These are phyloP conservation scores for Mycosarcoma maydis DNA, from an alignment of 1,284 basidiomycete species.

Conservation along the genomic window DNA sequence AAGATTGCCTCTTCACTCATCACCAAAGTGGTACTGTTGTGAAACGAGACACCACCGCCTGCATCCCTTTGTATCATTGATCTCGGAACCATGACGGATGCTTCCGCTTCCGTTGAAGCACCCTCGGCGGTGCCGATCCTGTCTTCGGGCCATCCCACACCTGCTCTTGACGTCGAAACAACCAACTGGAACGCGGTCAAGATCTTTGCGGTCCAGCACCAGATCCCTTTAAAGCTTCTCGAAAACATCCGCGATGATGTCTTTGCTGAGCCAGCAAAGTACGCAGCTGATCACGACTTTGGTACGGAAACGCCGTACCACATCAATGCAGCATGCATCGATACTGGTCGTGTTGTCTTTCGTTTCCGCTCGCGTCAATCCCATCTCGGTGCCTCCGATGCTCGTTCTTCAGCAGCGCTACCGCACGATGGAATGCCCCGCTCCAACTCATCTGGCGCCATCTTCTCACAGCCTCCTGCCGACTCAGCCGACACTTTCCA, in stretches of 20 bases:
- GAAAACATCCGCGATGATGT: conserved; percentile 25
- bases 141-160: neutral
- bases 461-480: conserved; percentile 11
- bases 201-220: conserved; percentile 52
- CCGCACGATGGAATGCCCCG: conserved; percentile 33
- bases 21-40: no score
- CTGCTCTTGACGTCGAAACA: conserved; percentile 53
- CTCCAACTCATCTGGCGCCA: conserved; percentile 41
- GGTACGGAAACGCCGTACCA: conserved; percentile 50
- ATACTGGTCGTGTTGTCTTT: conserved; percentile 48
- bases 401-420: neutral
- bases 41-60: no score
- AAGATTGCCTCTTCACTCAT: neutral
- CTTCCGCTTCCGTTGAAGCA: neutral
- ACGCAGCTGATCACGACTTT: conserved; percentile 32
- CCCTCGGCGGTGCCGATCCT: conserved; percentile 9
- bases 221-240: conserved; percentile 35
- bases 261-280: conserved; percentile 1
- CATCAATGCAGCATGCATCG: conserved; percentile 49
- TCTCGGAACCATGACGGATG: conserved; percentile 2
- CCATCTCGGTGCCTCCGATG: neutral
- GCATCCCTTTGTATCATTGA: no score
- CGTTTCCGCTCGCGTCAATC: conserved; percentile 42
- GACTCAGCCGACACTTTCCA: conserved; percentile 4
- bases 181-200: conserved; percentile 62